Evolutionary conservation across 176 grass and related monocot genomes (phyloP).

Genomic region (Carex scoparia): DNA sequence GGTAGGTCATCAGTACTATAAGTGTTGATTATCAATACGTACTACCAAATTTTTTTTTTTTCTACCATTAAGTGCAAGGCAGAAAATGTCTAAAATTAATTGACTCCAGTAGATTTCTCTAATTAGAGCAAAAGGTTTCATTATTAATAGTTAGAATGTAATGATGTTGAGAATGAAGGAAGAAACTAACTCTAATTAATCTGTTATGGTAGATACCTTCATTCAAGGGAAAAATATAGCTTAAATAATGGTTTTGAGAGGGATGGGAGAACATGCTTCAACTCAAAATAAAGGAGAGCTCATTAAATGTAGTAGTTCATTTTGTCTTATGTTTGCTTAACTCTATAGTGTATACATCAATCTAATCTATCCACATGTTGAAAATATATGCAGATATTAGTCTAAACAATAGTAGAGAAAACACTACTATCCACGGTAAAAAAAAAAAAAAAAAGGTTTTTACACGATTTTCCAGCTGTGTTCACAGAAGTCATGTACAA

Average conservation of each 20-base stretch:
- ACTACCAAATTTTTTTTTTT: not conserved
- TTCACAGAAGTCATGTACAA: no score
- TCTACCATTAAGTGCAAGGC: not conserved
- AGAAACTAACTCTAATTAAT: not conserved
- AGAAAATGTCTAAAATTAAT: not conserved
- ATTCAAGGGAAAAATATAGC: not conserved
- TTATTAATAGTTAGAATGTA: not conserved
- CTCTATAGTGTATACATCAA: not conserved
- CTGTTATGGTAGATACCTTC: not conserved
- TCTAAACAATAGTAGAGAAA: no score
- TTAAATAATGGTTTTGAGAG: not conserved
- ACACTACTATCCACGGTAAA: no score
- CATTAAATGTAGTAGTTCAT: conserved; percentile 7
- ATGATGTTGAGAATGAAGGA: not conserved
- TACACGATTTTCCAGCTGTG: no score
- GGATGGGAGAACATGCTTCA: not conserved
- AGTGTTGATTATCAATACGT: not conserved
- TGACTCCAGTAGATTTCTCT: not conserved
- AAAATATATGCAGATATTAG: no score
- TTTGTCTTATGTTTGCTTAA: conserved; percentile 1
- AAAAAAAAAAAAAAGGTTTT: no score
- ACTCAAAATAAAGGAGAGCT: not conserved
- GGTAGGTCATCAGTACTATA: not conserved
- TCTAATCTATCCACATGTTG: not conserved
- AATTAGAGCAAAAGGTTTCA: not conserved